Evolutionary conservation across 2,329 filamentous ascomycete genomes (phyloP), one percentile per base, ranked within the genome.

Genomic region (Cryphonectria japonica): DNA sequence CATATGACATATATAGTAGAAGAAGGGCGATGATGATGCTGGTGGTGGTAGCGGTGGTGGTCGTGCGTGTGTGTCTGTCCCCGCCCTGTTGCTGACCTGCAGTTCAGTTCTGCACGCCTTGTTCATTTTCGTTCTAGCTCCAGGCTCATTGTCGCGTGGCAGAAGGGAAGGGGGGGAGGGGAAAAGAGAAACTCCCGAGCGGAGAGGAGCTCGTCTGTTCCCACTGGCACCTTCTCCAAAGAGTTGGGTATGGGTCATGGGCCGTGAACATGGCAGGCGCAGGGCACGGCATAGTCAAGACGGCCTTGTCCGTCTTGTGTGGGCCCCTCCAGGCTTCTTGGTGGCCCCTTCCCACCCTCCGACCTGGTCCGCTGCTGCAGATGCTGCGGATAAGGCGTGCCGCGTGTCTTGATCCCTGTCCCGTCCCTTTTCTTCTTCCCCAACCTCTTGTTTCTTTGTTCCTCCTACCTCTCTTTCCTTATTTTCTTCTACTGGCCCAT

Each of bases 341-440:
- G 46, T 19, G 46, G 46, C 46, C 52, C n/a, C 26, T 29, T 29
- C 43, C 43, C 43, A 57, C 52, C 52, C n/a, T 29, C 52, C n/a
- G 52, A 7, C 2, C n/a, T 29, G 16, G n/a, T 34, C 57, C 32
- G 34, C 59, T 61, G 19, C 59, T 61, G 59, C 59, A 39, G 57
- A 61, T 29, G 57, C 57, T 9, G 57, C 59, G 59, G 59, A 61
- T 61, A 39, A 61, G 59, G 59, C 59, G 34, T 61, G 59, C 59
- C 59, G 59, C 59, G 54, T 59, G 32, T 34, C 29, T 32, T n/a
- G 19, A 61, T 22, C 26, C 52, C 52, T 54, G 52, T 54, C 52
- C 52, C 52, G 52, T 54, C 52, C n/a, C 22, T 50, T 50, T 50
- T 50, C 22, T n/a, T 22, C 19, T 6, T 16, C 19, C 9, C 7